Percentiles rank a stretch among this genome's conserved stretches.
phyloP scores from a whole-genome alignment of 2,329 filamentous ascomycete species.

The Mycosphaerelloides madeirae region DNA sequence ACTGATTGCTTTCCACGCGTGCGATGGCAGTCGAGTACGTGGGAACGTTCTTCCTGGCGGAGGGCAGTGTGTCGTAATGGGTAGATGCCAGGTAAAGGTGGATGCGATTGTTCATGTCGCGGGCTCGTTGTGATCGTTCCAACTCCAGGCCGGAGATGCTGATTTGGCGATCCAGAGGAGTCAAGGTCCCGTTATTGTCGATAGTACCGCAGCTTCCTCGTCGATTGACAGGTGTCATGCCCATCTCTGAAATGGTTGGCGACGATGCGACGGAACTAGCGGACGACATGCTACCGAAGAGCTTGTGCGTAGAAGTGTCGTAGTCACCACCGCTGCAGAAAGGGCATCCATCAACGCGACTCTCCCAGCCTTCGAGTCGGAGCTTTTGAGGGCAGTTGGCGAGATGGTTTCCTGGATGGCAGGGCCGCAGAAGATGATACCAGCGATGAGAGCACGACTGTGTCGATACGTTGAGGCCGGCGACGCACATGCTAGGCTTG shows the following conservation, averaged over 20 bases:
- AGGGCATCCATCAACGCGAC: slow-evolving; percentile 44
- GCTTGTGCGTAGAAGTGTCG: slow-evolving; percentile 41
- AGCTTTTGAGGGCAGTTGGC: slow-evolving; percentile 44
- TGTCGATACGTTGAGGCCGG: slow-evolving; percentile 46
- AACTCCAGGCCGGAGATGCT: slow-evolving; percentile 26
- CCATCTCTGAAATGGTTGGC: slow-evolving; percentile 18
- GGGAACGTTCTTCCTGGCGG: slow-evolving; percentile 31
- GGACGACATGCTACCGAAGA: slow-evolving; percentile 45
- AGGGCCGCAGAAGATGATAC: slow-evolving; percentile 45
- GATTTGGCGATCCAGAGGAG: slow-evolving; percentile 27
- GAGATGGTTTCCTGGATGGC: slow-evolving; percentile 42
- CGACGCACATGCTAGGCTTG: slow-evolving; percentile 43
- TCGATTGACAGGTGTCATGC: slow-evolving; percentile 9
- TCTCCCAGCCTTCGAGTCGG: slow-evolving; percentile 47
- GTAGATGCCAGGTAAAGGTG: slow-evolving; percentile 29
- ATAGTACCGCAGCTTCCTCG: slow-evolving; percentile 14
- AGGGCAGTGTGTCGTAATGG: slow-evolving; percentile 31
- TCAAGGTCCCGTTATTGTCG: slow-evolving; percentile 6
- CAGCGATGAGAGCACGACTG: slow-evolving; percentile 47
- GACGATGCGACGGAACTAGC: slow-evolving; percentile 28
- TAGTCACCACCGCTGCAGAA: slow-evolving; percentile 40
- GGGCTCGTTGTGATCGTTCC: slow-evolving; percentile 27
- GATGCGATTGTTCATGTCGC: slow-evolving; percentile 34
- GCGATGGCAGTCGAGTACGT: slow-evolving; percentile 20
- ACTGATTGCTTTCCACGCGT: slow-evolving; percentile 7